phyloP scores from a whole-genome alignment of 1,284 basidiomycete genomes.

The Bondarzewia mesenterica region DNA sequence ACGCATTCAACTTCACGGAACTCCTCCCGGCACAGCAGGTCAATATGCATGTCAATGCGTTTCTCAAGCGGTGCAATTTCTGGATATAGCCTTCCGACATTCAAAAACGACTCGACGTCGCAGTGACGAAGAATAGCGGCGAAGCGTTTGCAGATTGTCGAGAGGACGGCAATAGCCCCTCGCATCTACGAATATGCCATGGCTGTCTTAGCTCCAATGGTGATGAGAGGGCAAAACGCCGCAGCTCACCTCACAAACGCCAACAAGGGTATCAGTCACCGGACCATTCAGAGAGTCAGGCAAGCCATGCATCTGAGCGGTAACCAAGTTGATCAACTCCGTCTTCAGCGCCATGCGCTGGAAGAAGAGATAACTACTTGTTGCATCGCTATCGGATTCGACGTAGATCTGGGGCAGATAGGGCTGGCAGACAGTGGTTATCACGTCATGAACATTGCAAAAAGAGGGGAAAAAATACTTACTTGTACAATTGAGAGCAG shows the following conservation, averaged over 20 bases:
- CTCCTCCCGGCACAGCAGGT: slow-evolving; percentile 76
- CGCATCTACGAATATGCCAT: slow-evolving; percentile 50
- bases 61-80: slow-evolving; percentile 88
- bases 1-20: slow-evolving; percentile 92
- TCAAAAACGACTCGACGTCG: slow-evolving; percentile 77
- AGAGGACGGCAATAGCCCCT: slow-evolving; percentile 70
- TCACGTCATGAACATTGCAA: not conserved
- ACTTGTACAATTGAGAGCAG: slow-evolving; percentile 68
- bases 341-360: slow-evolving; percentile 78
- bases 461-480: slow-evolving; percentile 5
- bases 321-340: slow-evolving; percentile 75
- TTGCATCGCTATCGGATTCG: slow-evolving; percentile 81
- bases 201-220: not conserved
- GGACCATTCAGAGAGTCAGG: slow-evolving; percentile 76
- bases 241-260: slow-evolving; percentile 77
- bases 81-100: slow-evolving; percentile 74
- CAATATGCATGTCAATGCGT: slow-evolving; percentile 86
- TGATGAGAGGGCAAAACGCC: not conserved
- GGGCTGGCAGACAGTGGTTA: slow-evolving; percentile 36
- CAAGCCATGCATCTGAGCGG: slow-evolving; percentile 75
- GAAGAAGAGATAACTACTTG: slow-evolving; percentile 87
- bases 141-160: slow-evolving; percentile 82
- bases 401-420: slow-evolving; percentile 82
- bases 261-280: slow-evolving; percentile 77
- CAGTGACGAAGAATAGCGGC: slow-evolving; percentile 73